A percentile compares a stretch with the other conserved stretches of the same genome.
phyloP scores from a whole-genome alignment of 495 filamentous ascomycete species.

The Penicillium malachiteum region DNA sequence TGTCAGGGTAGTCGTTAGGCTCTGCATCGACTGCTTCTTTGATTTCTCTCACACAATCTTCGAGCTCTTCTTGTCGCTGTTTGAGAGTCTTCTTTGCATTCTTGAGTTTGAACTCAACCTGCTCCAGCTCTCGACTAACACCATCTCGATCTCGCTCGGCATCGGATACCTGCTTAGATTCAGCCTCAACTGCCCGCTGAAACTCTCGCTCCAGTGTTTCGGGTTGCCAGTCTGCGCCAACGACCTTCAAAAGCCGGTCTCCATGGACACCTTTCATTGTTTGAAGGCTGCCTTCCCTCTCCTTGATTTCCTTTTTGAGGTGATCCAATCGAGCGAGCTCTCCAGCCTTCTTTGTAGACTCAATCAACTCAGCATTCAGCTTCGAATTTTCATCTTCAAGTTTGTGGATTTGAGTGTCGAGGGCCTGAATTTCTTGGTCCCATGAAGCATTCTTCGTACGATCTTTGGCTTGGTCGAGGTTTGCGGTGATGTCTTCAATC shows the following conservation, averaged over 20 bases:
- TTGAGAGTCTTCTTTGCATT: conserved; percentile 57
- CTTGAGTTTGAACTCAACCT: conserved; percentile 75
- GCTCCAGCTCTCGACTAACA: conserved; percentile 68
- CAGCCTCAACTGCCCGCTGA: conserved; percentile 59
- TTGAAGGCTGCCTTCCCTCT: conserved; percentile 66
- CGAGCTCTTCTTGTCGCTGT: conserved; percentile 62
- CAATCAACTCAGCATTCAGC: conserved; percentile 72
- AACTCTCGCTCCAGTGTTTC: conserved; percentile 70
- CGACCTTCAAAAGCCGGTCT: conserved; percentile 59
- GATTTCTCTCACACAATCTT: conserved; percentile 53
- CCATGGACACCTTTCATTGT: conserved; percentile 75
- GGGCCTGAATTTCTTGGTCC: conserved; percentile 64
- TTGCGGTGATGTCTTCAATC: conserved; percentile 64
- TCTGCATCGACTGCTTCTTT: conserved; percentile 52
- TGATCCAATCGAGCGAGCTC: conserved; percentile 78
- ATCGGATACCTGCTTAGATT: conserved; percentile 52
- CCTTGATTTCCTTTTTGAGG: conserved; percentile 71
- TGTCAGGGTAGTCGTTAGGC: conserved; percentile 51
- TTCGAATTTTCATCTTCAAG: conserved; percentile 67
- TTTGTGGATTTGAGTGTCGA: conserved; percentile 59
- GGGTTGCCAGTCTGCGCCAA: conserved; percentile 66
- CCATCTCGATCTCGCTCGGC: conserved; percentile 67
- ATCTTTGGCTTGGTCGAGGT: conserved; percentile 59
- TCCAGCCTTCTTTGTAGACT: conserved; percentile 72
- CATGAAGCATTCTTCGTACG: conserved; percentile 60